Base-by-base conservation (phyloP, 1,284 basidiomycete genomes). In the Leccinum huronense region DNA sequence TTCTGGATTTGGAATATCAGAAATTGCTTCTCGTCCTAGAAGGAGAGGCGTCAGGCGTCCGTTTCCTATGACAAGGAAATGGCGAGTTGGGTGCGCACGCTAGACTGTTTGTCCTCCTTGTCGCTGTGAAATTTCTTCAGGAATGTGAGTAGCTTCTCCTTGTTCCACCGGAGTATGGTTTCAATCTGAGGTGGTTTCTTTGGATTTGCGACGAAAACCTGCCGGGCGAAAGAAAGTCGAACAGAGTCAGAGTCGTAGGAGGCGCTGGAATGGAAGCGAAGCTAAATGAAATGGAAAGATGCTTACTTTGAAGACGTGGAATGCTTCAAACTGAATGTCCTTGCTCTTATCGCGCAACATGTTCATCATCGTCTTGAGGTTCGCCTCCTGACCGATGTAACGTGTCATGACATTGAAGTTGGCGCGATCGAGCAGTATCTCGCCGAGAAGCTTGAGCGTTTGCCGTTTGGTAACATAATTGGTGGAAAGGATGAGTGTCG, bases 331-430 rank as follows among this genome's bases (percentile, higher is more conserved):
- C 78, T 99, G 97, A 61, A 99, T 99, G 77, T 99, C 98, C 83
- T 95, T 94, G 83, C 94, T 97, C 83, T 95, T 95, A 75, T 98
- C 95, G 66, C 95, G 85, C 59, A 99, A 81, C 60, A 99, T 85
- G 77, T 99, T 99, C 97, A 99, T 99, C 94, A 99, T 98, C 87
- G 97, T 93, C 87, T 98, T 98, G 66, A 99, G 84, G 75, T 99
- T 99, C 45, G 90, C 90, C 73, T 93, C 91, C 71, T 88, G 89
- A 5, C 92, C 87, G 70, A 99, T 98, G 77, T 98, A 99, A n/a
- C 89, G 86, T 1, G 97, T 98, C 97, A 99, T 99, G 74, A 98
- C 93, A 71, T 86, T 92, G 81, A 98, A 99, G 79, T 99, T 99
- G 54, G 95, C 95, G 33, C 97, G 87, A 79, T 99, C 97, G 57